phyloP scores from a whole-genome alignment of 257 asterid genomes.

The Haberlea rhodopensis region DNA sequence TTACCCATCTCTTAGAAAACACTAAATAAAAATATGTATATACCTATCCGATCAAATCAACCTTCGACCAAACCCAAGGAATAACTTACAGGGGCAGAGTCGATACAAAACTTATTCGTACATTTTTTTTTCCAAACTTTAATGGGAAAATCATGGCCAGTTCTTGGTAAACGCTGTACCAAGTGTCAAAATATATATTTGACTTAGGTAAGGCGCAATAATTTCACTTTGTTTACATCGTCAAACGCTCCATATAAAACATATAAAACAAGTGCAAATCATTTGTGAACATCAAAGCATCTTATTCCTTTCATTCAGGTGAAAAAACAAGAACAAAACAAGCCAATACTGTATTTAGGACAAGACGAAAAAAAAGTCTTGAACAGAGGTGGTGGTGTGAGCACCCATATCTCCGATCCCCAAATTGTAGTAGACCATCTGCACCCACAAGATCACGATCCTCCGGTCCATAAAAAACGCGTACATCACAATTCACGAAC shows the following conservation, averaged over 20 bases:
- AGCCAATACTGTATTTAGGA: constrained; percentile 24
- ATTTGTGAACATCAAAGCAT: constrained; percentile 33
- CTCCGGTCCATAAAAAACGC: background rate
- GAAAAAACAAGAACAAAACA: constrained; percentile 24
- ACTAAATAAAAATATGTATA: no score
- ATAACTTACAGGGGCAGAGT: no score
- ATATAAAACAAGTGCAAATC: constrained; percentile 18
- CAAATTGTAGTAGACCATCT: constrained; percentile 51
- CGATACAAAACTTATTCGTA: no score
- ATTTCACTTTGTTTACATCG: background rate
- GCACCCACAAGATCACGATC: constrained; percentile 31
- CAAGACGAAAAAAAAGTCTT: constrained; percentile 57
- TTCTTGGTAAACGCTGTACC: background rate
- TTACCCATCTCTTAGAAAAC: no score
- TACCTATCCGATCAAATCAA: no score
- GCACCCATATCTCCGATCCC: constrained; percentile 43
- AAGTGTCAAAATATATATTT: no score
- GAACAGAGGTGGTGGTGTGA: constrained; percentile 43
- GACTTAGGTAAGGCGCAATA: background rate
- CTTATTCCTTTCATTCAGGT: constrained; percentile 37
- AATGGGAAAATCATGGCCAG: no score
- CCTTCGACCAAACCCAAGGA: no score
- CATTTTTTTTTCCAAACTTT: background rate
- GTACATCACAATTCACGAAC: background rate
- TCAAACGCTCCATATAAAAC: constrained; percentile 21